These are phyloP conservation scores for Verticillium nonalfalfae DNA, from an alignment of 2,329 filamentous ascomycete species.

Conservation along the genomic window DNA sequence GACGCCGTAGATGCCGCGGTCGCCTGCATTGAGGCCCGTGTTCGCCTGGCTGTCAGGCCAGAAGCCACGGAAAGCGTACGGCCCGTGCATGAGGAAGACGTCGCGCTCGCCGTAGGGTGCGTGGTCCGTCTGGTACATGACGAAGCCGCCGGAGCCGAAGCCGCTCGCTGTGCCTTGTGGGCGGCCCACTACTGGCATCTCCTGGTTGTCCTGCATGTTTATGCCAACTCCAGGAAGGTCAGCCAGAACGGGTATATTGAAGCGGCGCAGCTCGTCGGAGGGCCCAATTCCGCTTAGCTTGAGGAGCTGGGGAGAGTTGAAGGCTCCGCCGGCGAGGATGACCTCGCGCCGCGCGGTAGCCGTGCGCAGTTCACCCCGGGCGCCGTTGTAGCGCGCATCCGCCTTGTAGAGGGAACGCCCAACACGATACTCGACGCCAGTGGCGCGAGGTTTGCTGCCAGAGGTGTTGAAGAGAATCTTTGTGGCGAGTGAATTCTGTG, in stretches of 20 bases:
- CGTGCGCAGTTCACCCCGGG: conserved; percentile 1
- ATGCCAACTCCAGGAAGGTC: conserved; percentile 51
- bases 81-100: conserved; percentile 13
- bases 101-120: background rate
- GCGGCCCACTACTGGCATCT: conserved; percentile 24
- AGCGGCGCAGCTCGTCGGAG: conserved; percentile 29
- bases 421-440: conserved; percentile 10
- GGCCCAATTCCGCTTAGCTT: conserved; percentile 45
- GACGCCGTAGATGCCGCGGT: conserved; percentile 31
- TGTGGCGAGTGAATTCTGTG: conserved; percentile 26
- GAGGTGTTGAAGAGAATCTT: conserved; percentile 18
- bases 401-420: conserved; percentile 14
- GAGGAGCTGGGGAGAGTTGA: conserved; percentile 45
- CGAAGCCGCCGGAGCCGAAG: conserved; percentile 1
- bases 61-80: conserved; percentile 46
- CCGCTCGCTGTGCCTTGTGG: conserved; percentile 9
- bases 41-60: conserved; percentile 40
- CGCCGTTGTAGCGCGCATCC: conserved; percentile 5
- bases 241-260: conserved; percentile 38
- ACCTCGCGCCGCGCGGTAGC: conserved; percentile 25
- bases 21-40: conserved; percentile 22
- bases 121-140: conserved; percentile 5
- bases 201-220: conserved; percentile 39
- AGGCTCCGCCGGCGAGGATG: conserved; percentile 41
- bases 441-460: background rate